Evolutionary conservation across 2,329 filamentous ascomycete genomes (phyloP), one percentile per base, ranked within the genome.

Genomic region (Volutella citrinella): DNA sequence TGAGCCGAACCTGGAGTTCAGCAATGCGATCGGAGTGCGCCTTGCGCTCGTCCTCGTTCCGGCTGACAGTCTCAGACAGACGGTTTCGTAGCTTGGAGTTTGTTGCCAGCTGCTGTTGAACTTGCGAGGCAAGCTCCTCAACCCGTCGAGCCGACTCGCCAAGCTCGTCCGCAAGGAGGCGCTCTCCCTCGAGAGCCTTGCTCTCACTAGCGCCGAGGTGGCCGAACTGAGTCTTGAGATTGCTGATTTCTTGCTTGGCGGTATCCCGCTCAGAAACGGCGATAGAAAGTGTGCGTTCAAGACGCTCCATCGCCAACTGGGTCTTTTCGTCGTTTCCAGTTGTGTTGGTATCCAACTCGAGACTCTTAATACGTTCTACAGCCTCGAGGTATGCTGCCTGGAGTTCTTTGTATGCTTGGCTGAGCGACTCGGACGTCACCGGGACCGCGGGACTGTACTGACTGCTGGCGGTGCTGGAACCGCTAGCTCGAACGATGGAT

Each of bases 11-110:
- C 59, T 97, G 90, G 58, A 97, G 78, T 34, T 81, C 75, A 36
- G 87, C 87, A 57, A 98, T 95, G 52, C 87, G 84, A 32, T 80
- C 74, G 11, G 85, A 85, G 43, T 89, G 94, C 40, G 80, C 68
- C 53, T 82, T 82, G 58, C 95, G 90, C 51, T 93, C 87, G 19
- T 75, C 73, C 52, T 97, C 91, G 37, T 91, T 90, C 44, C 88
- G 85, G 32, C 79, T 70, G 22, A 97, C 86, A 2, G 90, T 88
- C 14, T 86, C 78, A 7, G 82, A 70, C 3, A 98, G 79, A 25
- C 91, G 84, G 36, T 77, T 70, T 36, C 89, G 83, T 30, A 98
- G 72, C 18, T 77, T 72, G 22, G 76, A 72, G 60, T 97, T 97
- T 19, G 77, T 76, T n/a, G 80, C 69, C 25, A 97, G 73, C 61